Conservation (phyloP, 2,329 filamentous ascomycete species). For the Colletotrichum graminicola region DNA sequence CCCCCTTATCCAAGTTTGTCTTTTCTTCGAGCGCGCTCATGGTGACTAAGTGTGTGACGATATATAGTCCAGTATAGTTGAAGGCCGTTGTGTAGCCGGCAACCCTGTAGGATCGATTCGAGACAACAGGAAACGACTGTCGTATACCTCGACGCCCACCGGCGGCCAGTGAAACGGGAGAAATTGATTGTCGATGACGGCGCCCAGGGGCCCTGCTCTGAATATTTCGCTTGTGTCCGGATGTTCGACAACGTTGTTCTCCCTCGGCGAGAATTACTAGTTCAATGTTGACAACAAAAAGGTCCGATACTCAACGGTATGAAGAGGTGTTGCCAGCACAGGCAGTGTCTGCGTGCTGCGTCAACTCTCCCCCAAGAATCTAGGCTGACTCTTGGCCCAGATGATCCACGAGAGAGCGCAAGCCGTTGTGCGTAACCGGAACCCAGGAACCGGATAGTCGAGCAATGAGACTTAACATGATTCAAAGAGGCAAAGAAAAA, state of each 20-base stretch:
- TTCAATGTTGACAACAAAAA: neutral
- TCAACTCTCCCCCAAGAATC: constrained; percentile 12
- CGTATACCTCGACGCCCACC: neutral
- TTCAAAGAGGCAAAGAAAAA: constrained; percentile 2
- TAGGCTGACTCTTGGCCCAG: constrained; percentile 29
- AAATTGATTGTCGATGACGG: neutral
- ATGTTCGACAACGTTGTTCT: constrained; percentile 7
- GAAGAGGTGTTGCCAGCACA: neutral
- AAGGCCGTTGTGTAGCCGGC: neutral
- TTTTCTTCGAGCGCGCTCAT: constrained; percentile 25
- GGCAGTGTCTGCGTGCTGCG: neutral
- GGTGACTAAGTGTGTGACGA: neutral
- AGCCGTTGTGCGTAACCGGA: constrained; percentile 16
- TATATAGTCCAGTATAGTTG: neutral
- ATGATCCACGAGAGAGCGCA: constrained; percentile 18
- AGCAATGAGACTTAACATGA: constrained; percentile 22
- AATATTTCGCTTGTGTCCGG: neutral
- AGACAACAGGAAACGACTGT: neutral
- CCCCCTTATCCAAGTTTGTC: constrained; percentile 43
- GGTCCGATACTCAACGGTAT: neutral
- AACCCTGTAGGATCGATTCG: neutral
- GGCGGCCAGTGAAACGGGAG: neutral
- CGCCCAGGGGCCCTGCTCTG: neutral
- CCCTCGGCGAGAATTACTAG: neutral
- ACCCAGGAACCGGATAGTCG: constrained; percentile 1